A percentile compares a stretch with the other conserved stretches of the same genome.
These are phyloP conservation scores for Xanthoconium separans DNA, from an alignment of 1,284 basidiomycete species.

Conservation along the genomic window DNA sequence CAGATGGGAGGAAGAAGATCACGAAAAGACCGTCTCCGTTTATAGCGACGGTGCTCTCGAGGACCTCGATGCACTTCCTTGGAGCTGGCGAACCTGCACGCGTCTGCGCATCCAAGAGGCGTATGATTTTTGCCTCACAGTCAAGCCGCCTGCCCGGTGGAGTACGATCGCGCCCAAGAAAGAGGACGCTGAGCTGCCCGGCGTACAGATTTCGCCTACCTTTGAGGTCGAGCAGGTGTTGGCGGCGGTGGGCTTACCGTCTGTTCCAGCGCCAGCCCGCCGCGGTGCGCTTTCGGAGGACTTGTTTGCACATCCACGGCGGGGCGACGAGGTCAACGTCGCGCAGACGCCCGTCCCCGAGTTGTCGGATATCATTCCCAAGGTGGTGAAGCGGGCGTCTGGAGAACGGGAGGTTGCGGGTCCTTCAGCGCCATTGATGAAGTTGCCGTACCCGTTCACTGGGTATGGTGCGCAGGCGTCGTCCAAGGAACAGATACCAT, in stretches of 20 bases:
- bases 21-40: slow-evolving; percentile 54
- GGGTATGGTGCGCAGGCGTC: slow-evolving; percentile 55
- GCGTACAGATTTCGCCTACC: slow-evolving; percentile 27
- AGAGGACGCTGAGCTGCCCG: slow-evolving; percentile 34
- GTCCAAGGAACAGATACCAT: slow-evolving; percentile 61
- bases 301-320: slow-evolving; percentile 56
- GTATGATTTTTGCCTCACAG: slow-evolving; percentile 75
- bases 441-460: slow-evolving; percentile 63
- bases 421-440: slow-evolving; percentile 39
- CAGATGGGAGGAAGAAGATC: slow-evolving; percentile 77
- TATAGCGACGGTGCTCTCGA: slow-evolving; percentile 48
- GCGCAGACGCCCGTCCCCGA: slow-evolving; percentile 32
- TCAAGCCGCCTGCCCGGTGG: slow-evolving; percentile 37
- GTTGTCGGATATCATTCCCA: slow-evolving; percentile 44
- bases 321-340: slow-evolving; percentile 19
- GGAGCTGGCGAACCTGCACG: slow-evolving; percentile 75
- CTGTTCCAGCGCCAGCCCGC: slow-evolving; percentile 48
- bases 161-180: slow-evolving; percentile 34
- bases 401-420: slow-evolving; percentile 37
- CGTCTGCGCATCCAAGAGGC: slow-evolving; percentile 72
- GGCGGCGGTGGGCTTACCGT: slow-evolving; percentile 64
- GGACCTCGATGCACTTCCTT: slow-evolving; percentile 54
- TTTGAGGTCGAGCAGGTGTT: slow-evolving; percentile 68
- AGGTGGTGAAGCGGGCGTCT: slow-evolving; percentile 39
- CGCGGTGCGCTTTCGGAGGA: slow-evolving; percentile 58